phyloP scores from a whole-genome alignment of 768 basidiomycete genomes.

The Mrakia frigida region DNA sequence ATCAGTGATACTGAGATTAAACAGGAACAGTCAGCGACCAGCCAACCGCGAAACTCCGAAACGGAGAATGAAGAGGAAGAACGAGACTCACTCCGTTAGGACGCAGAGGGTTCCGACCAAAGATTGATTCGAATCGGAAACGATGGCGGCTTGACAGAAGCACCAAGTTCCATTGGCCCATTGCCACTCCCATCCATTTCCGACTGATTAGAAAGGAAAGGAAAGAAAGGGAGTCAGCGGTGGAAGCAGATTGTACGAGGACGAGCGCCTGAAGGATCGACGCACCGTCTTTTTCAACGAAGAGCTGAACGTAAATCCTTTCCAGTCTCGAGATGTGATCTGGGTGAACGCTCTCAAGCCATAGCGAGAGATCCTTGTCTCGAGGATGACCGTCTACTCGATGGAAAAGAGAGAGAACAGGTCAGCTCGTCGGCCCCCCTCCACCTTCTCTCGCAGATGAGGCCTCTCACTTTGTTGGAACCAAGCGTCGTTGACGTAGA shows the following conservation, averaged over 20 bases:
- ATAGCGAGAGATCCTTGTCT: background rate
- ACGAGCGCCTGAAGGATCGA: too few species aligned
- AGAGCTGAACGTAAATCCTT: slow-evolving; percentile 10
- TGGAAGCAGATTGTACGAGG: too few species aligned
- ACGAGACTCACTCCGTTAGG: background rate
- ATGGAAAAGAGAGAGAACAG: too few species aligned
- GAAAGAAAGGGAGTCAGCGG: too few species aligned
- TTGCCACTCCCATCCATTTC: slow-evolving; percentile 15
- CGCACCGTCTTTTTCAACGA: slow-evolving; percentile 7
- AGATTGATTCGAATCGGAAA: background rate
- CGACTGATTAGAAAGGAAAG: background rate
- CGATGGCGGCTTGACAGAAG: background rate
- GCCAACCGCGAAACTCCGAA: too few species aligned
- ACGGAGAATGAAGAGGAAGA: too few species aligned
- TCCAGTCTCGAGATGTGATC: background rate
- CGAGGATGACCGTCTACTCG: slow-evolving; percentile 14
- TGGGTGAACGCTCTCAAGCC: slow-evolving; percentile 22
- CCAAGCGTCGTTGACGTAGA: slow-evolving; percentile 18
- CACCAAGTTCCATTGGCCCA: background rate
- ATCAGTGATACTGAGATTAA: slow-evolving; percentile 19
- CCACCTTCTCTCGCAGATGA: background rate
- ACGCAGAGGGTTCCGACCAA: slow-evolving; percentile 22
- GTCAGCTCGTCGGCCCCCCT: background rate
- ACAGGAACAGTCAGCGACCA: too few species aligned
- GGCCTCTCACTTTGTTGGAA: background rate